Percentiles rank a stretch among this genome's conserved stretches.
phyloP scores from a whole-genome alignment of 1,139 yeast genomes.

The Hyphopichia pseudoburtonii region DNA sequence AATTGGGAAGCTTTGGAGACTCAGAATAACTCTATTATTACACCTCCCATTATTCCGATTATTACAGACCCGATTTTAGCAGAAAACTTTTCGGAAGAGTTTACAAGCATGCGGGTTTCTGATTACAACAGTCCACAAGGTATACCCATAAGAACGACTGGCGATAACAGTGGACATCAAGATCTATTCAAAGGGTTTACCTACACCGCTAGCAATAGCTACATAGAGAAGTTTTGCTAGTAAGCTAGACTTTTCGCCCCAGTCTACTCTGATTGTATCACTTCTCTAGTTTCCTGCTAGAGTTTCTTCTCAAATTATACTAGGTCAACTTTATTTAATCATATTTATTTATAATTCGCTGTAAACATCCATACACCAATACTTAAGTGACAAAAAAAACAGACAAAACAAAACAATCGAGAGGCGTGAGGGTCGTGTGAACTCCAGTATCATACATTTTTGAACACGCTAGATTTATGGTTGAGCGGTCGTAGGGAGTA shows the following conservation, averaged over 20 bases:
- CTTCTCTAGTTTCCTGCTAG: no score
- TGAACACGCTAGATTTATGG: neutral
- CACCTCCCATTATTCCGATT: constrained; percentile 32
- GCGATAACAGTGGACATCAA: no score
- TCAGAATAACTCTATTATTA: constrained; percentile 15
- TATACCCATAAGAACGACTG: constrained; percentile 9
- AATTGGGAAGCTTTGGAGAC: constrained; percentile 26
- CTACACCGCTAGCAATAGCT: constrained; percentile 30
- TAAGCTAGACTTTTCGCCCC: no score
- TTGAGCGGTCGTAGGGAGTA: neutral
- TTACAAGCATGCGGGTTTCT: constrained; percentile 26
- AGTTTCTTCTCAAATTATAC: no score
- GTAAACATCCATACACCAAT: neutral
- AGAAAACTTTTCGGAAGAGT: constrained; percentile 32
- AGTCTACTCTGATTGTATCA: no score
- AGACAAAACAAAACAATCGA: neutral
- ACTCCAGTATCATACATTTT: neutral
- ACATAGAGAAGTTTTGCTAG: constrained; percentile 17
- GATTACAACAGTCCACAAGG: constrained; percentile 19
- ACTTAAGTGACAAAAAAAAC: neutral
- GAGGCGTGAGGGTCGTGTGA: neutral
- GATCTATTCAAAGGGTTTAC: constrained; percentile 25
- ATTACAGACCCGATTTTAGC: constrained; percentile 37
- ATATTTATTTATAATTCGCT: neutral
- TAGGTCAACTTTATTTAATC: no score